Percentiles rank a stretch among this genome's conserved stretches.
phyloP scores from a whole-genome alignment of 495 filamentous ascomycete species.

The Hypoxylon lienhwacheense region DNA sequence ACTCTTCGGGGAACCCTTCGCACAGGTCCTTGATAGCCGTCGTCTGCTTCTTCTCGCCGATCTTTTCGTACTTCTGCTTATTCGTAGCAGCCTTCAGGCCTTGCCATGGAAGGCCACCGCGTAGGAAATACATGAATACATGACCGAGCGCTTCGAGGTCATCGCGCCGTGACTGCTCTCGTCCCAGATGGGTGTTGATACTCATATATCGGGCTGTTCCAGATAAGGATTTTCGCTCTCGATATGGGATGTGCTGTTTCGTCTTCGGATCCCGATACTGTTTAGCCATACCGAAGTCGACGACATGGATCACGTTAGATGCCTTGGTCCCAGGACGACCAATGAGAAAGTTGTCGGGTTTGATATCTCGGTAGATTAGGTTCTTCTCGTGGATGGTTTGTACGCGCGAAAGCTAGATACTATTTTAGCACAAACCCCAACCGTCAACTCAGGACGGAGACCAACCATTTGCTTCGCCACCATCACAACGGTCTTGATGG shows the following conservation, averaged over 20 bases:
- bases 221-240: conserved; percentile 95
- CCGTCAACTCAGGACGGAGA: conserved; percentile 40
- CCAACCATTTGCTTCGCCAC: conserved; percentile 98
- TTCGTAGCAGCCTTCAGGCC: conserved; percentile 98
- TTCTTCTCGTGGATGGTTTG: conserved; percentile 99
- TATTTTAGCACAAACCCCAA: conserved; percentile 10
- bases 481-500: conserved; percentile 98
- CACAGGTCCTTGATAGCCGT: conserved; percentile 96
- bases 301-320: conserved; percentile 97
- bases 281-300: conserved; percentile 99
- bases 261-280: conserved; percentile 99
- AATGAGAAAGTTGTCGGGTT: conserved; percentile 99
- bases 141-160: conserved; percentile 95
- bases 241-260: conserved; percentile 98
- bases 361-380: conserved; percentile 98
- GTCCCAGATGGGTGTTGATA: conserved; percentile 97
- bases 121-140: conserved; percentile 99
- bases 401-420: conserved; percentile 79
- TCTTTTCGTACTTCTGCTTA: conserved; percentile 99
- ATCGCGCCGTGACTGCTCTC: conserved; percentile 95
- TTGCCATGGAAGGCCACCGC: conserved; percentile 97
- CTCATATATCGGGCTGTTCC: conserved; percentile 99
- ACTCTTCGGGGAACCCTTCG: conserved; percentile 95
- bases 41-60: conserved; percentile 99
- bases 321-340: conserved; percentile 90